These are phyloP conservation scores for Phytopythium helicoides DNA, from an alignment of 352 stramenopile genomes.

Conservation along the genomic window DNA sequence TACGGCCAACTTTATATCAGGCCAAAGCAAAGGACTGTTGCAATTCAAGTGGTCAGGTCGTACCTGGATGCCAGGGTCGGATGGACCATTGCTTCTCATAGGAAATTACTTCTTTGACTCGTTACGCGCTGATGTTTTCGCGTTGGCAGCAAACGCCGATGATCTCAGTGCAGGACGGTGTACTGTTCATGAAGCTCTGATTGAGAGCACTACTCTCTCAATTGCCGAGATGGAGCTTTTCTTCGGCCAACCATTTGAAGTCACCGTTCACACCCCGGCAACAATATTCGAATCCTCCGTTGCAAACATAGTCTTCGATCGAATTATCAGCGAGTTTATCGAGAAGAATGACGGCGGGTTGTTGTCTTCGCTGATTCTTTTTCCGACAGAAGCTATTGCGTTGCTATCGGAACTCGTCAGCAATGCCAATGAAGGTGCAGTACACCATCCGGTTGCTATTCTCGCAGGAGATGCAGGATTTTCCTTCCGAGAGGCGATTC, in stretches of 20 bases:
- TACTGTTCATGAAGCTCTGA: slow-evolving; percentile 36
- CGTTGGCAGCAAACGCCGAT: slow-evolving; percentile 15
- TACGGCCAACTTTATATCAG: slow-evolving; percentile 39
- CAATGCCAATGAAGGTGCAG: neutral
- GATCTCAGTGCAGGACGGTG: neutral
- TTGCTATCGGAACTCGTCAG: slow-evolving; percentile 42
- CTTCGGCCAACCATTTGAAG: slow-evolving; percentile 15
- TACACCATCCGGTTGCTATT: slow-evolving; percentile 15
- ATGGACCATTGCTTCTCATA: slow-evolving; percentile 67
- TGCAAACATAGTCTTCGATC: slow-evolving; percentile 38
- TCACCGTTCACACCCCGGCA: neutral
- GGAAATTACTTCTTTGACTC: slow-evolving; percentile 87
- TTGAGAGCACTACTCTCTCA: slow-evolving; percentile 36
- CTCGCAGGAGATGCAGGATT: slow-evolving; percentile 61
- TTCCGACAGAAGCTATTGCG: slow-evolving; percentile 60
- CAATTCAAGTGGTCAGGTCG: slow-evolving; percentile 22
- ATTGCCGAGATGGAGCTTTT: slow-evolving; percentile 56
- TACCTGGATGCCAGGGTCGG: slow-evolving; percentile 37
- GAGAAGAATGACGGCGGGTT: neutral
- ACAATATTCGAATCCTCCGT: slow-evolving; percentile 30
- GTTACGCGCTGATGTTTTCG: slow-evolving; percentile 64
- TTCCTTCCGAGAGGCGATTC: slow-evolving; percentile 60
- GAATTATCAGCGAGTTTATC: slow-evolving; percentile 25
- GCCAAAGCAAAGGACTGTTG: slow-evolving; percentile 20
- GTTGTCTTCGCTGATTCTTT: slow-evolving; percentile 54